Evolutionary conservation across 176 grass and related monocot species (phyloP).

Genomic region (Typha latifolia): DNA sequence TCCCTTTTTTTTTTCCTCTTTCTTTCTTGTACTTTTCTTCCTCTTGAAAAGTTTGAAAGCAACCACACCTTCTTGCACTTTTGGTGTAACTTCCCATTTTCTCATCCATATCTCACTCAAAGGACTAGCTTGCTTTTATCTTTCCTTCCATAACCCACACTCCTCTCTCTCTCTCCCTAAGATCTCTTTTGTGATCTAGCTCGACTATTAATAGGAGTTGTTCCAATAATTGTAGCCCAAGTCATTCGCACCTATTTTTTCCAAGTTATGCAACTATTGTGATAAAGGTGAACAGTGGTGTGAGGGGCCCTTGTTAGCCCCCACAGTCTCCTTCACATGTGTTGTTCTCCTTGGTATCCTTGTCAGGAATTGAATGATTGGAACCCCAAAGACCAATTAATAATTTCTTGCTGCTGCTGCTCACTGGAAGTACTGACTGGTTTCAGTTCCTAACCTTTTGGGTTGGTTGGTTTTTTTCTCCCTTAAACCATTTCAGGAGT

Average conservation of each 20-base stretch:
- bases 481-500: constrained; percentile 7
- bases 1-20: too few species aligned
- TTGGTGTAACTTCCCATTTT: not conserved
- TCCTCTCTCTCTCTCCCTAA: too few species aligned
- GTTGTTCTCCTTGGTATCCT: constrained; percentile 36
- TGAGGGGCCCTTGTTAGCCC: not conserved
- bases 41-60: not conserved
- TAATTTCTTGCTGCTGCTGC: constrained; percentile 31
- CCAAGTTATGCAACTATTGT: too few species aligned
- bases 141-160: too few species aligned
- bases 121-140: too few species aligned
- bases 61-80: not conserved
- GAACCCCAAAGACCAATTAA: constrained; percentile 24
- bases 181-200: too few species aligned
- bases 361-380: constrained; percentile 43
- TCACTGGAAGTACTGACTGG: constrained; percentile 17
- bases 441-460: constrained; percentile 18
- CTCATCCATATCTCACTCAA: too few species aligned
- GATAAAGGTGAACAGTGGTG: constrained; percentile 36
- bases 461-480: not conserved
- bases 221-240: too few species aligned
- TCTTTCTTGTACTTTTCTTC: not conserved
- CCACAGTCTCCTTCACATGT: constrained; percentile 13
- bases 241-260: too few species aligned
- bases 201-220: too few species aligned